Evolutionary conservation across 768 basidiomycete species (phyloP), one percentile per base, ranked within the genome.

Genomic region (Lactarius indigo): DNA sequence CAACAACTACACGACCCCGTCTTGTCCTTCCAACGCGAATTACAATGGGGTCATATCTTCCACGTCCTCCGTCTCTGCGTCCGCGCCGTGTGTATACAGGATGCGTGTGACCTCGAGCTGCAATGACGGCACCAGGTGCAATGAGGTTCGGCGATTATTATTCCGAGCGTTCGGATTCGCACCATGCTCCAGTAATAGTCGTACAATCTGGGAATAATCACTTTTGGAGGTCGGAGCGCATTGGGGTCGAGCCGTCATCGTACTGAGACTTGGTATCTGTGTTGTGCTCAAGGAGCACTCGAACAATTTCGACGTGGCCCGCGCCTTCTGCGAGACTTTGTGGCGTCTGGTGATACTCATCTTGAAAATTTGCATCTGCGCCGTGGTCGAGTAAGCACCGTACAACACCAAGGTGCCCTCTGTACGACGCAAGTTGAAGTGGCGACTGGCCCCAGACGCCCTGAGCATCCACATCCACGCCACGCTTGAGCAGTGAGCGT

Each of bases 161-260:
- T 44, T n/a, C 44, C 20, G 44, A 2, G 6, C 20, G 3, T 44
- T 44, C 44, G 44, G n/a, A 10, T 44, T 20, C 2, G 44, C 44
- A 8, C 44, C 44, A n/a, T n/a, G 20, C 44, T 44, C 20, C 8
- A 44, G 44, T n/a, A 44, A n/a, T 3, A 44, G 7, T 44, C 9
- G 3, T 3, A 44, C 44, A 2, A 44, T 10, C 9, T 47, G 20
- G 44, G 9, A 20, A 44, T 18, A 3, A 44, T 44, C 42, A 20
- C 41, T 20, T 42, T 3, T 39, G 37, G n/a, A n/a, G n/a, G n/a
- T n/a, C n/a, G n/a, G 41, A 1, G 5, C 17, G 35, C 3, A 39
- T 39, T 39, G 12, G 10, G 7, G 42, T 44, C 2, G 0, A 0
- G 20, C 42, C 42, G 0, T n/a, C 2, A 0, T 4, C 0, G 0